These are phyloP conservation scores for Meripilus lineatus DNA, from an alignment of 1,284 basidiomycete genomes.

Conservation along the genomic window DNA sequence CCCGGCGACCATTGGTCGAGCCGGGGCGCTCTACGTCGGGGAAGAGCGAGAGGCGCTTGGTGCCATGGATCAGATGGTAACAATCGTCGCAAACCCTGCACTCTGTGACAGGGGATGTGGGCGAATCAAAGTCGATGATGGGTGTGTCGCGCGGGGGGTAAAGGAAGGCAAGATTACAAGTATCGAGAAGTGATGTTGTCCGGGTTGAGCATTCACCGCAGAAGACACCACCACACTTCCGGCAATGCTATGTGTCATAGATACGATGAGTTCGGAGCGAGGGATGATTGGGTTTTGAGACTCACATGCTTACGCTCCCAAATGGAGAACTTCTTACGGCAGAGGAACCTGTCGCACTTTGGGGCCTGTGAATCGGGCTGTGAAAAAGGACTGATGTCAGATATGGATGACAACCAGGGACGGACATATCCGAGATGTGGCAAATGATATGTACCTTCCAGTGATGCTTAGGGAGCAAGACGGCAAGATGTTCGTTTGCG, in stretches of 20 bases:
- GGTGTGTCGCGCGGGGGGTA: constrained; percentile 63
- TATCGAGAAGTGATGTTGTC: constrained; percentile 57
- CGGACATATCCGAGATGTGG: constrained; percentile 5
- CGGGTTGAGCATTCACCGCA: constrained; percentile 55
- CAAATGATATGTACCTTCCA: constrained; percentile 56
- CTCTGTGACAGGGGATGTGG: constrained; percentile 44
- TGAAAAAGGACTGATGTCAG: constrained; percentile 7
- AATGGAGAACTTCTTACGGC: constrained; percentile 55
- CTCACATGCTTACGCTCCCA: constrained; percentile 69
- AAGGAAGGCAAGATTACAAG: constrained; percentile 60
- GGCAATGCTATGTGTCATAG: constrained; percentile 54
- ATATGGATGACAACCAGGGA: constrained; percentile 2
- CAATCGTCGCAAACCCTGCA: constrained; percentile 70
- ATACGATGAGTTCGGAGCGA: constrained; percentile 19
- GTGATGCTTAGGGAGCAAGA: constrained; percentile 57
- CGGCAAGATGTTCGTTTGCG: constrained; percentile 69
- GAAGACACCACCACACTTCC: constrained; percentile 77
- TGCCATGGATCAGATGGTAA: constrained; percentile 63
- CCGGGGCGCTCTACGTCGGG: constrained; percentile 21
- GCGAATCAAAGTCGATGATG: constrained; percentile 48
- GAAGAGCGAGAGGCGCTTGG: constrained; percentile 23
- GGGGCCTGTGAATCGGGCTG: constrained; percentile 58
- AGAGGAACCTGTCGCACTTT: constrained; percentile 67
- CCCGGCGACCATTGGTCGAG: constrained; percentile 29
- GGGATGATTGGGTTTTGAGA: too few species aligned